A percentile compares a stretch with the other conserved stretches of the same genome.
These are phyloP conservation scores for Jimgerdemannia lactiflua DNA, from an alignment of 192 early-diverging fungal species.

Conservation along the genomic window DNA sequence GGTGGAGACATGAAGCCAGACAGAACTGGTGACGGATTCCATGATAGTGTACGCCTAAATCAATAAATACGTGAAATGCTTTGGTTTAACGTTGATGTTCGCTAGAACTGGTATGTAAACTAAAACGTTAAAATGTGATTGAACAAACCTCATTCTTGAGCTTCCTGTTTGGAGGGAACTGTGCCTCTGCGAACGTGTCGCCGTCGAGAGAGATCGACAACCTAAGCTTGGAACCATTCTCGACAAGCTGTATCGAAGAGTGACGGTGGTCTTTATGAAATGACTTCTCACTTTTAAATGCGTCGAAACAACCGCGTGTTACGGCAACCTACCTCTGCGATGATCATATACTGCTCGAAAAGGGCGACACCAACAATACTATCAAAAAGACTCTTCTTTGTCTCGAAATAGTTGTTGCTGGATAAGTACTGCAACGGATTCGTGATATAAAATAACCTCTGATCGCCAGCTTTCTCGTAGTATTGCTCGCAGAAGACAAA, in stretches of 20 bases:
- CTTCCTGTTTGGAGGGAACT: conserved; percentile 74
- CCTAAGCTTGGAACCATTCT: conserved; percentile 39
- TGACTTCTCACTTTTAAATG: too few species aligned
- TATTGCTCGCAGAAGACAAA: conserved; percentile 77
- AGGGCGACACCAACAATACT: conserved; percentile 78
- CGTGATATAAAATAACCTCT: conserved; percentile 38
- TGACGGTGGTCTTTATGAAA: neutral
- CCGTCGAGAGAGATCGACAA: conserved; percentile 78
- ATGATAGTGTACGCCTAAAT: conserved; percentile 69
- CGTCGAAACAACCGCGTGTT: neutral
- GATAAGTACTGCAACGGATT: conserved; percentile 66
- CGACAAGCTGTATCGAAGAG: conserved; percentile 15
- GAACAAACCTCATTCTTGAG: conserved; percentile 41
- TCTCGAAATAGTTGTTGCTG: conserved; percentile 54
- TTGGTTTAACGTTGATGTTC: neutral
- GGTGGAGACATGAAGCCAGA: conserved; percentile 68
- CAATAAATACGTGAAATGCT: conserved; percentile 10
- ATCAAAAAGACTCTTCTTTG: conserved; percentile 50
- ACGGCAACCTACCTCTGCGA: conserved; percentile 52
- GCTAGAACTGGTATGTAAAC: too few species aligned
- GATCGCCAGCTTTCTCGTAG: conserved; percentile 54
- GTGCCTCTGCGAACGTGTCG: conserved; percentile 55
- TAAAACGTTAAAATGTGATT: neutral
- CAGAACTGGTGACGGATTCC: conserved; percentile 55
- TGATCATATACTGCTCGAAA: conserved; percentile 77